Evolutionary conservation across 1,139 yeast species (phyloP).

Genomic region (Pichia norvegensis): DNA sequence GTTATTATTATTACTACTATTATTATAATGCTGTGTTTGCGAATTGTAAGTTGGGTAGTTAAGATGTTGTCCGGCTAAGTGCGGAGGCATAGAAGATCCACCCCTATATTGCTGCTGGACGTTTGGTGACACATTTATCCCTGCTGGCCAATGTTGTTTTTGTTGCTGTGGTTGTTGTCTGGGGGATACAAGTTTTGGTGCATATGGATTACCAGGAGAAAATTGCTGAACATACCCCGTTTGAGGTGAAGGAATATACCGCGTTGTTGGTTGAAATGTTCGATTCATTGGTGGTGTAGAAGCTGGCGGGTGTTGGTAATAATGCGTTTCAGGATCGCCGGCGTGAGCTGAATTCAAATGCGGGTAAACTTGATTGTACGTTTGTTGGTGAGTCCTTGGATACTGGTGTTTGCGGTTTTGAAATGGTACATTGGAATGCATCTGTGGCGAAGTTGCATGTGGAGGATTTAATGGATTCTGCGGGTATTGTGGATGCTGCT

Average conservation of each 20-base stretch:
- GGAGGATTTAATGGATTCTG: not conserved
- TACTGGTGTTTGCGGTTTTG: not conserved
- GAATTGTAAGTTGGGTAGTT: not conserved
- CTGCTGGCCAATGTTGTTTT: not conserved
- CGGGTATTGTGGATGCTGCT: not conserved
- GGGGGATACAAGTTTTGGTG: not conserved
- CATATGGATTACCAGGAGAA: not conserved
- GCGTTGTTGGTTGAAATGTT: not conserved
- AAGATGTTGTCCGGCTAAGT: not conserved
- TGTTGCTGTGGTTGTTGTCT: not conserved
- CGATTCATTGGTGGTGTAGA: not conserved
- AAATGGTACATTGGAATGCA: not conserved
- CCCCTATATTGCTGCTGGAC: not conserved
- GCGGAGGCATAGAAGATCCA: not conserved
- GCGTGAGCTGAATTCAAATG: not conserved
- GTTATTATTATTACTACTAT: too few relatives aligned
- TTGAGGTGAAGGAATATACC: not conserved
- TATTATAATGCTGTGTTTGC: not conserved
- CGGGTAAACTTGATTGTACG: not conserved
- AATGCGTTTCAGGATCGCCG: not conserved
- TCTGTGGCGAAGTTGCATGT: not conserved
- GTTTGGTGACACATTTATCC: not conserved
- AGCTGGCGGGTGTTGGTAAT: not conserved
- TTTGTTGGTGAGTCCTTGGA: not conserved
- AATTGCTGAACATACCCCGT: not conserved